Conservation (phyloP, 768 basidiomycete genomes). For the Naganishia randhawae region DNA sequence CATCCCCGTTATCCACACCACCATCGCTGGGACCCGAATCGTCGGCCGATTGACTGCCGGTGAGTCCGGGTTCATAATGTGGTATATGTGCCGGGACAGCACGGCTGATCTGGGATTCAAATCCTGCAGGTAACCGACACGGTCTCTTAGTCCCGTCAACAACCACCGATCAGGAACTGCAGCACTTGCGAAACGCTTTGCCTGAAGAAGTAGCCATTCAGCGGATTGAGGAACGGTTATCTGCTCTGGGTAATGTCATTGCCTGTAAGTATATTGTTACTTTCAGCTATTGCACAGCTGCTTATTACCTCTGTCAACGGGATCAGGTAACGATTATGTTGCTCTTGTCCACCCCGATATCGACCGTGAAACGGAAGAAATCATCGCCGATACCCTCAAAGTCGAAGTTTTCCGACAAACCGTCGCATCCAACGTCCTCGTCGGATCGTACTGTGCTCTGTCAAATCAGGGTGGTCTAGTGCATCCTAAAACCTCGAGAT, state of each 20-base stretch:
- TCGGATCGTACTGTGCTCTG: slow-evolving; percentile 91
- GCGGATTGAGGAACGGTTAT: slow-evolving; percentile 92
- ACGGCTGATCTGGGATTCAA: not conserved
- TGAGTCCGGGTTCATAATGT: slow-evolving; percentile 46
- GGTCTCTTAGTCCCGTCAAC: slow-evolving; percentile 92
- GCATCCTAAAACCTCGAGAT: slow-evolving; percentile 92
- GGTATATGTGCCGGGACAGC: not conserved
- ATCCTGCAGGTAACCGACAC: slow-evolving; percentile 72
- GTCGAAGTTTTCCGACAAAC: slow-evolving; percentile 99
- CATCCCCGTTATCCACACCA: slow-evolving; percentile 92
- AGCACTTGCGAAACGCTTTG: slow-evolving; percentile 91
- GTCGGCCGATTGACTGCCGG: slow-evolving; percentile 89
- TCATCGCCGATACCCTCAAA: slow-evolving; percentile 97
- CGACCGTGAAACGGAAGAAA: slow-evolving; percentile 98
- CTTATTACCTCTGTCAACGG: not conserved
- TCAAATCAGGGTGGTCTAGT: slow-evolving; percentile 97
- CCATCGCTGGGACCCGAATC: slow-evolving; percentile 89
- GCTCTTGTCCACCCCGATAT: slow-evolving; percentile 97
- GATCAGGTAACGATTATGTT: slow-evolving; percentile 77
- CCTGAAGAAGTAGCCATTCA: slow-evolving; percentile 92
- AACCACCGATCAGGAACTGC: slow-evolving; percentile 96
- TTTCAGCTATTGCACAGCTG: not conserved
- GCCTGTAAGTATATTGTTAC: slow-evolving; percentile 57
- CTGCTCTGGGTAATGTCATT: slow-evolving; percentile 96
- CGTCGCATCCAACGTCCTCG: slow-evolving; percentile 91